phyloP scores from a whole-genome alignment of 257 asterid species.

The Cordia subcordata region DNA sequence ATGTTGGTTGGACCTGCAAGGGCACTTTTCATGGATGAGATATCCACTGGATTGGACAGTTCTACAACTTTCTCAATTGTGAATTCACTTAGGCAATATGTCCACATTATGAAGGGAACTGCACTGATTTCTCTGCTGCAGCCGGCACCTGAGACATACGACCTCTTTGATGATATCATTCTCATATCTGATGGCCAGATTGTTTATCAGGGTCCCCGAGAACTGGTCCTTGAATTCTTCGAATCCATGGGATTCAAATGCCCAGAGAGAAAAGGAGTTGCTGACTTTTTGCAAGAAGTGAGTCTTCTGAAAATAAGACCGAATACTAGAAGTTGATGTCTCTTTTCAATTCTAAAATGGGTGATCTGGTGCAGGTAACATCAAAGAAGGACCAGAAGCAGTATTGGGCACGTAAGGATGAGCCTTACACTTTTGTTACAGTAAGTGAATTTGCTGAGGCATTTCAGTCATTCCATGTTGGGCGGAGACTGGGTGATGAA shows the following conservation, averaged over 20 bases:
- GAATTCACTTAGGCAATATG: constrained; percentile 31
- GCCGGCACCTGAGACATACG: constrained; percentile 39
- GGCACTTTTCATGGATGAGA: constrained; percentile 38
- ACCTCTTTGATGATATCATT: constrained; percentile 37
- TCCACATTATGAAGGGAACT: constrained; percentile 37
- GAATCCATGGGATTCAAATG: constrained; percentile 41
- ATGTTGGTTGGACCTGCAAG: constrained; percentile 40
- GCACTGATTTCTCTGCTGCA: constrained; percentile 38
- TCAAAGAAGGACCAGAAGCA: constrained; percentile 35
- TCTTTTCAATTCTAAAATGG: neutral
- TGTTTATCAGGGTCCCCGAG: constrained; percentile 38
- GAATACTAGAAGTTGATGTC: neutral
- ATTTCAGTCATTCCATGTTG: constrained; percentile 30
- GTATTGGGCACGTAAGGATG: constrained; percentile 28
- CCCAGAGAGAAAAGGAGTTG: constrained; percentile 39
- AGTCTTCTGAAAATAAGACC: neutral
- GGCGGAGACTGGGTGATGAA: constrained; percentile 36
- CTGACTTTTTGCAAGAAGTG: constrained; percentile 46
- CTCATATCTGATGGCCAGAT: constrained; percentile 31
- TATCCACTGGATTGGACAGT: constrained; percentile 43
- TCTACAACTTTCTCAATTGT: constrained; percentile 39
- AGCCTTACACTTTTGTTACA: constrained; percentile 21
- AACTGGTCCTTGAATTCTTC: constrained; percentile 27
- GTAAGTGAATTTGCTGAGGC: constrained; percentile 27
- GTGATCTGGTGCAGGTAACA: constrained; percentile 23